A percentile compares a stretch with the other conserved stretches of the same genome.
Conservation (phyloP, 441 rosid species). For the Flueggea neowawraea region DNA sequence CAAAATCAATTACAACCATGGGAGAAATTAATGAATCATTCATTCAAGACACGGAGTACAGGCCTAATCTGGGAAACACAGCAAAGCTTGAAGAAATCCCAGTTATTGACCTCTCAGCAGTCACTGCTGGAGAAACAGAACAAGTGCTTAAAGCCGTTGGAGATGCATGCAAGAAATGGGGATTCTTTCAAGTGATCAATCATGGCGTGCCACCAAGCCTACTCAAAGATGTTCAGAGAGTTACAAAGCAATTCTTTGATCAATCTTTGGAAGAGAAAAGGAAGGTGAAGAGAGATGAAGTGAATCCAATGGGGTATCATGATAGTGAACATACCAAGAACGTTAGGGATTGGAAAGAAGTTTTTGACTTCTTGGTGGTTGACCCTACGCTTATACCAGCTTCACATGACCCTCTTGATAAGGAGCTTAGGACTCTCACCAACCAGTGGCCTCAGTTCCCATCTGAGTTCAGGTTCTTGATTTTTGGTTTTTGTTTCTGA, state of each 20-base stretch:
- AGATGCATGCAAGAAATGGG: slow-evolving; percentile 71
- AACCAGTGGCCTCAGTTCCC: slow-evolving; percentile 77
- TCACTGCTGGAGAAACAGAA: slow-evolving; percentile 13
- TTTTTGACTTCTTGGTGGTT: slow-evolving; percentile 65
- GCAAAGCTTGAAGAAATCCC: slow-evolving; percentile 49
- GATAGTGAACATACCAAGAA: slow-evolving; percentile 80
- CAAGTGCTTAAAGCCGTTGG: slow-evolving; percentile 43
- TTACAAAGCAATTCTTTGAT: slow-evolving; percentile 63
- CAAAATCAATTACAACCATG: slow-evolving; percentile 21
- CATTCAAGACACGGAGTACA: slow-evolving; percentile 50
- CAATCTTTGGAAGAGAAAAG: slow-evolving; percentile 46
- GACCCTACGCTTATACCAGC: slow-evolving; percentile 55
- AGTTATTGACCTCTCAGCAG: slow-evolving; percentile 30
- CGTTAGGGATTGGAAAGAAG: slow-evolving; percentile 64
- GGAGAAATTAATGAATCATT: slow-evolving; percentile 54
- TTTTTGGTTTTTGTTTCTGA: too few species aligned
- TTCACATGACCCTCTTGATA: slow-evolving; percentile 44
- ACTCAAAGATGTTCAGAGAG: slow-evolving; percentile 45
- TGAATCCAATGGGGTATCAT: slow-evolving; percentile 51
- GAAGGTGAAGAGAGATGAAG: slow-evolving; percentile 56
- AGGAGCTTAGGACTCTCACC: slow-evolving; percentile 41
- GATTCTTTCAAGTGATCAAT: slow-evolving; percentile 79
- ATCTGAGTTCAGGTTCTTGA: slow-evolving; percentile 42
- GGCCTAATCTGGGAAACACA: slow-evolving; percentile 31
- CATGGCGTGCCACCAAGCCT: slow-evolving; percentile 59